Evolutionary conservation across 106 monocot species (phyloP), one percentile per base, ranked within the genome.

Genomic region (Iris macrosiphon): DNA sequence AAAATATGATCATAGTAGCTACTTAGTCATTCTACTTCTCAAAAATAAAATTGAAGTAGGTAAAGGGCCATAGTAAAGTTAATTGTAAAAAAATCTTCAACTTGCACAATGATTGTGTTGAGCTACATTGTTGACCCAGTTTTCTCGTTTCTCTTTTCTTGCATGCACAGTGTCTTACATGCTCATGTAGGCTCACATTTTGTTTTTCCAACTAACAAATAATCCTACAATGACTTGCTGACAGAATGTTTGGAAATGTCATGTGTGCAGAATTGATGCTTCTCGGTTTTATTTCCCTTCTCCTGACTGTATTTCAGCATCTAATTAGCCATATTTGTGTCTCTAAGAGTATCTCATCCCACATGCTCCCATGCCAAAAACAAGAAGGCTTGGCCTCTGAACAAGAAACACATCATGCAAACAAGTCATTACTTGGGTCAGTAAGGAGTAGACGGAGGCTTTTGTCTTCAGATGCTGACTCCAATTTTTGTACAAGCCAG

Each of bases 201-300:
- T 35, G 34, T 35, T 35, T 35, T 35, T 35, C 4, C 34, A 6
- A 35, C 4, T 10, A 6, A 35, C 34, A 35, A 35, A 35, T 35
- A 35, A 35, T 6, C 34, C 10, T 35, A 35, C 7, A 4, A 4
- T 35, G 4, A 35, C 34, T 35, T 35, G 10, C 34, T 35, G 34
- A 35, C 10, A 10, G 34, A 35, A 35, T 35, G 34, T 10, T 35
- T 35, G 10, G 10, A 4, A 6, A 35, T 35, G 10, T 35, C 50
- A 39, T 44, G 16, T 2, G 15, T 80, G 83, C 88, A 83, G 88
- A 89, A 24, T 56, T 89, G 61, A 89, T 84, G 84, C 80, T 84
- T 33, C 74, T 80, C 1, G 84, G 89, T 4, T 84, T 89, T 47
- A 89, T 89, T 12, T 89, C 89, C 31, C 80, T 84, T 49, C 67